Base-by-base conservation (phyloP, 108 stramenopile species). In the Parietichytrium sp. region DNA sequence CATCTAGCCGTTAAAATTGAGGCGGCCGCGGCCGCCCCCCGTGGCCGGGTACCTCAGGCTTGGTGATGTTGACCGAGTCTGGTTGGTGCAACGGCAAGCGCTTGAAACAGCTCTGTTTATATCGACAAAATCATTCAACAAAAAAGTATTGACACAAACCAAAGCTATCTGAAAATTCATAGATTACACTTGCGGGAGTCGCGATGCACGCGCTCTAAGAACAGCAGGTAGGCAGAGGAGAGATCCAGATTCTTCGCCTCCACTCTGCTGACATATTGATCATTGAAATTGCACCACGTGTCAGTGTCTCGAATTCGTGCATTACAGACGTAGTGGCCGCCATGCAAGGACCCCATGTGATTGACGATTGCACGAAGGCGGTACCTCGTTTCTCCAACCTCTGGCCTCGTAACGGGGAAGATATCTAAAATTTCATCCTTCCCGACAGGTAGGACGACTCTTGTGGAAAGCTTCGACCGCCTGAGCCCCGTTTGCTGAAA, bases 261-360 rank as follows among this genome's bases (percentile, higher is more conserved):
- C 10, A 30, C 36, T 18, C 55, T 29, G 6, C 47, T 55, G 31
- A 81, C 81, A 26, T 48, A 25, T 15, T 54, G 42, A 26, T 84
- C 84, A 23, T 84, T 84, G 54, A 54, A 84, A 45, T 42, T 55
- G 18, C 50, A 79, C 85, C 82, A 85, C 29, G 23, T 29, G 4
- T 79, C 54, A 4, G 16, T 49, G 23, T 38, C 33, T 13, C 10
- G 20, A 7, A 79, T 81, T 6, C 78, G 51, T 0, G 36, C 31
- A 29, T 84, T 38, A 4, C 82, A 81, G 1, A 79, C 83, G 77
- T 85, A 85, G 51, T 85, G 85, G 6, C 85, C 85, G 2, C 85
- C 85, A 0, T 16, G 18, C 4, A 83, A 20, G 3, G 47, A 33
- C 4, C 85, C 85, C 51, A 54, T 79, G 51, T 85, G 85, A 47